Conservation (phyloP, 2,329 filamentous ascomycete species). For the Xylariaceae sp. region DNA sequence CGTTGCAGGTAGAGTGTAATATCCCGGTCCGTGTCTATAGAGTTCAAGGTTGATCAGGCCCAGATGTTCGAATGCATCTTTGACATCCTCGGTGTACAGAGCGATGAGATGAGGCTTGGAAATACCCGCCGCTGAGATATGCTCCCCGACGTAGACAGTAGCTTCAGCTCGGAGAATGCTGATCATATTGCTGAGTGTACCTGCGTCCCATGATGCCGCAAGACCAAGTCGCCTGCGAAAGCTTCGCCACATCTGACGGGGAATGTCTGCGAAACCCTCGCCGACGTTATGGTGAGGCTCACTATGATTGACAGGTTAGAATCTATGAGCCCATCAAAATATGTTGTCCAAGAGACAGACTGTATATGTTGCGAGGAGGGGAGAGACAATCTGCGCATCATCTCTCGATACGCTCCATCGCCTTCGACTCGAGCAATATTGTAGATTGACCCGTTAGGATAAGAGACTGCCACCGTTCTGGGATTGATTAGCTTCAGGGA, state of each 20-base stretch:
- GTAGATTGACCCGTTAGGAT: conserved; percentile 15
- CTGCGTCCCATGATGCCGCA: conserved; percentile 11
- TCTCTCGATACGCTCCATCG: conserved; percentile 13
- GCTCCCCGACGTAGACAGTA: conserved; percentile 8
- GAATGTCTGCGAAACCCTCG: conserved; percentile 4
- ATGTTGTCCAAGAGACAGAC: conserved; percentile 12
- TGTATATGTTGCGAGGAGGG: conserved; percentile 15
- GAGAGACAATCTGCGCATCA: conserved; percentile 17
- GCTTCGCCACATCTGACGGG: conserved; percentile 4
- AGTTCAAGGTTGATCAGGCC: conserved; percentile 11
- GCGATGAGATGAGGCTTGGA: conserved; percentile 17
- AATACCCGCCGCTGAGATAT: conserved; percentile 12
- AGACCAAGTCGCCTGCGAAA: conserved; percentile 9
- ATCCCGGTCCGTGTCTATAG: not conserved
- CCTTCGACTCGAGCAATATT: conserved; percentile 15
- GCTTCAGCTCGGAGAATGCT: conserved; percentile 9
- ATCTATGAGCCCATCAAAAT: too few species aligned
- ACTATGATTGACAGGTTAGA: conserved; percentile 7
- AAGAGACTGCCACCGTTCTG: conserved; percentile 17
- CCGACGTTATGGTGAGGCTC: conserved; percentile 5
- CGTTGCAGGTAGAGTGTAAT: conserved; percentile 1
- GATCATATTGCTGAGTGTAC: conserved; percentile 18
- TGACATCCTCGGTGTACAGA: conserved; percentile 13
- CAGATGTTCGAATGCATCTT: conserved; percentile 15
- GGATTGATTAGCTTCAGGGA: conserved; percentile 7